Percentiles rank a stretch among this genome's conserved stretches.
Evolutionary conservation across 805 yeast species (phyloP).

Genomic region (Barnettozyma sp.): DNA sequence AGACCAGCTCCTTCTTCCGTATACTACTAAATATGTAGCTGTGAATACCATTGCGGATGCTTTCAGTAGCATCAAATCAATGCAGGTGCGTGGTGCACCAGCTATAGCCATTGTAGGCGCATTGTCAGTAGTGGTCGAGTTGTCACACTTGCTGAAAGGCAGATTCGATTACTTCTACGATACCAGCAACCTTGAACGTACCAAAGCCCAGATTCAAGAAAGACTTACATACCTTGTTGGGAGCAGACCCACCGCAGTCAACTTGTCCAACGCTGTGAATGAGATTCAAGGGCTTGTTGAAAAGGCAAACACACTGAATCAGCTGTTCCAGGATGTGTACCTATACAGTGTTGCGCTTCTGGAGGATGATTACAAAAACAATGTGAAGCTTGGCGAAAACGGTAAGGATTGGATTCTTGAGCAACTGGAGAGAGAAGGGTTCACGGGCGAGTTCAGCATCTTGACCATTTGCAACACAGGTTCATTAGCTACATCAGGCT

Average conservation of each 20-base stretch:
- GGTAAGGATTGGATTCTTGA: constrained; percentile 66
- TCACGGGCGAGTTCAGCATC: constrained; percentile 65
- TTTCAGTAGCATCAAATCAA: constrained; percentile 69
- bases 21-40: constrained; percentile 59
- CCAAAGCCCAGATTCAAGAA: constrained; percentile 33
- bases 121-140: constrained; percentile 73
- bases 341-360: constrained; percentile 49
- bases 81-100: constrained; percentile 98
- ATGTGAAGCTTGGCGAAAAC: constrained; percentile 67
- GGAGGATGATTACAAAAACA: constrained; percentile 73
- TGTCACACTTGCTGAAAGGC: constrained; percentile 29
- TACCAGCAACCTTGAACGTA: constrained; percentile 24
- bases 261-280: constrained; percentile 61
- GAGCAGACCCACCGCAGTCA: constrained; percentile 95
- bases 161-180: constrained; percentile 29
- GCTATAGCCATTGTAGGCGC: constrained; percentile 96
- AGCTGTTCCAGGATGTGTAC: constrained; percentile 30
- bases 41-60: constrained; percentile 68
- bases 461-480: constrained; percentile 96
- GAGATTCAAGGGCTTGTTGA: constrained; percentile 31
- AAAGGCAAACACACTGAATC: constrained; percentile 24
- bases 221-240: constrained; percentile 60
- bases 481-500: constrained; percentile 93
- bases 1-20: constrained; percentile 82
- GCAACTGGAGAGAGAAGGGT: constrained; percentile 38